Base-by-base conservation (phyloP, 495 filamentous ascomycete species). In the Cairneyella variabilis region DNA sequence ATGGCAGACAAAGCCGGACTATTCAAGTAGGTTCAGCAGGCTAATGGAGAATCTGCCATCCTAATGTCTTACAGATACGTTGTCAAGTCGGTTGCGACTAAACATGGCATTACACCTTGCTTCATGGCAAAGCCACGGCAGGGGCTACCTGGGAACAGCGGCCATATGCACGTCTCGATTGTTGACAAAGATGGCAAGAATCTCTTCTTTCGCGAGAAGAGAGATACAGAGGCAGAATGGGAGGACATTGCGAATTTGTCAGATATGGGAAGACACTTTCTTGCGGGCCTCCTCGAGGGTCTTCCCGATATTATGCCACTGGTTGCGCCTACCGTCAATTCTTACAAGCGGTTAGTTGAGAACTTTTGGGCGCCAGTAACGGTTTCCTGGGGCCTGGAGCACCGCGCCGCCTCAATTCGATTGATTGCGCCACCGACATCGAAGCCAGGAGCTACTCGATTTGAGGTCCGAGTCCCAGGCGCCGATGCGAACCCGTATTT, bases 311-410 rank as follows among this genome's bases (percentile, higher is more conserved):
- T 98, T 53, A 98, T 98, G 93, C 95, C 95, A 1, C 67, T 97
- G 46, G 73, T 97, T 9, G 95, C 91, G 2, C 93, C 93, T 1
- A 98, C 90, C 4, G 79, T 98, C 66, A 98, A 98, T 70, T 91
- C 87, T 55, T 98, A 97, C 73, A 98, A 98, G 66, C 85, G 95
- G 1, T 77, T 98, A 1, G 93, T 98, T 10, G 93, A 98, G 75
- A 97, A 97, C 66, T 97, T 96, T 71, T 97, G 95, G 95, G 93
- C 93, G 0, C 93, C 93, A 0, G 92, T 98, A 5, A 97, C 91
- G 0, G 93, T 97, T 1, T 95, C 88, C 2, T 98, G 93, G 95
- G 93, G 95, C 1, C 68, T 97, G 7, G 93, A 97, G 67, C 93
- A 98, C 60, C 88, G 93, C 34, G 90, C 90, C 1, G 93, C 93